Percentiles rank a stretch among this genome's conserved stretches.
phyloP scores from a whole-genome alignment of 2,329 filamentous ascomycete genomes.

The Apiospora koreana region DNA sequence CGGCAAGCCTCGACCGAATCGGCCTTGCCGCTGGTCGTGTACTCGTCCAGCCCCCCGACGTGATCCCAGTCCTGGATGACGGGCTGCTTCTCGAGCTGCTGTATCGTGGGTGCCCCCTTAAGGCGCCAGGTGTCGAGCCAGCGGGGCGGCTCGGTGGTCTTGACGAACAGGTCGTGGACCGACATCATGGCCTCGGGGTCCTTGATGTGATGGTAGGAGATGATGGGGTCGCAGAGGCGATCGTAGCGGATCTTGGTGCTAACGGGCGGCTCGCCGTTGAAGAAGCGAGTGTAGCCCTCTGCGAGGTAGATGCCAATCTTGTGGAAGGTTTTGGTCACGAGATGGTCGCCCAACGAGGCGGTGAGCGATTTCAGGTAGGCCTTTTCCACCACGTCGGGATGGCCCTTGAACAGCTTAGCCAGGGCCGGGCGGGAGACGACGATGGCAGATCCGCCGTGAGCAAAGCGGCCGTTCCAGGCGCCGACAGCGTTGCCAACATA shows the following conservation, averaged over 20 bases:
- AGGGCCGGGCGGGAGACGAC: neutral
- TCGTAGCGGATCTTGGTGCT: conserved; percentile 3
- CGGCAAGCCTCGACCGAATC: neutral
- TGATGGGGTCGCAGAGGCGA: conserved; percentile 8
- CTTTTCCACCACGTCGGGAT: neutral
- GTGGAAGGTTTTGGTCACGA: neutral
- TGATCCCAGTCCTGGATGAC: neutral
- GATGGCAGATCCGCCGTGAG: conserved; percentile 5
- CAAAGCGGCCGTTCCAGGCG: conserved; percentile 10
- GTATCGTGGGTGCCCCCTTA: neutral
- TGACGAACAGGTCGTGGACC: neutral
- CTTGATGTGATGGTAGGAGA: conserved; percentile 1
- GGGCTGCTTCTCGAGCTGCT: conserved; percentile 3
- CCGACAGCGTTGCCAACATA: conserved; percentile 9
- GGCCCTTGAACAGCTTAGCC: neutral
- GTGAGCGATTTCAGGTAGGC: neutral
- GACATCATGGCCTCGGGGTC: neutral
- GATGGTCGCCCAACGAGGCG: conserved; percentile 1
- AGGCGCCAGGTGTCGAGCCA: conserved; percentile 12
- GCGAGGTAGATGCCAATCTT: neutral
- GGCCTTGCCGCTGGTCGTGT: neutral
- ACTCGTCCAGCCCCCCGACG: conserved; percentile 1
- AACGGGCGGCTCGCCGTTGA: conserved; percentile 8
- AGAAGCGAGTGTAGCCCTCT: conserved; percentile 9
- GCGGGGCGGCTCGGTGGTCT: neutral